A percentile compares a stretch with the other conserved stretches of the same genome.
These are phyloP conservation scores for Pisolithus albus DNA, from an alignment of 768 basidiomycete genomes.

Conservation along the genomic window DNA sequence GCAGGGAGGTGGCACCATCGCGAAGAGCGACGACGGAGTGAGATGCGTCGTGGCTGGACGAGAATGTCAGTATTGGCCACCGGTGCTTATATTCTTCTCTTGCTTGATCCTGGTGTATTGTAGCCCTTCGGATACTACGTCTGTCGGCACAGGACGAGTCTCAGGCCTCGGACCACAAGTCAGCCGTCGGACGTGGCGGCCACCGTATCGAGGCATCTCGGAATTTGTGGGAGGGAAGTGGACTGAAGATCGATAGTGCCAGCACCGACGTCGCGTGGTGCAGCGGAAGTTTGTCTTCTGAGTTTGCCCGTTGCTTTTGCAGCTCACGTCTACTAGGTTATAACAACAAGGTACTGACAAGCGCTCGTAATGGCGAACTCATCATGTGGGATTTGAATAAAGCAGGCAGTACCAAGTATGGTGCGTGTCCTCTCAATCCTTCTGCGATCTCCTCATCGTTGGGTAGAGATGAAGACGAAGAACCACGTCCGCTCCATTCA, in stretches of 20 bases:
- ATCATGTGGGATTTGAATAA: conserved; percentile 80
- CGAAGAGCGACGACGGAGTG: conserved; percentile 58
- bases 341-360: conserved; percentile 72
- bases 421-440: conserved; percentile 33
- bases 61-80: conserved; percentile 48
- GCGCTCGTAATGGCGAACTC: conserved; percentile 74
- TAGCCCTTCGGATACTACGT: conserved; percentile 57
- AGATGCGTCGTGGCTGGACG: conserved; percentile 72
- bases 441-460: conserved; percentile 7
- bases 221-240: conserved; percentile 74
- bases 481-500: conserved; percentile 71
- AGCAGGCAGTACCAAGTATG: conserved; percentile 59
- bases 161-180: conserved; percentile 42
- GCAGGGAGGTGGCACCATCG: conserved; percentile 58
- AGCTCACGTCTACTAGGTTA: conserved; percentile 41
- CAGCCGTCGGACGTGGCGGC: conserved; percentile 49
- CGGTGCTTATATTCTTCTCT: neutral
- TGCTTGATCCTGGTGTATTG: conserved; percentile 11
- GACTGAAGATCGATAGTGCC: conserved; percentile 70
- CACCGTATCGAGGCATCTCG: conserved; percentile 64
- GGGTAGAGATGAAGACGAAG: conserved; percentile 56
- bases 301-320: neutral
- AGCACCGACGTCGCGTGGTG: conserved; percentile 82
- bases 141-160: conserved; percentile 43
- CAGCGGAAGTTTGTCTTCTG: conserved; percentile 45